Conservation (phyloP, 2,329 filamentous ascomycete species). For the Colletotrichum falcatum region DNA sequence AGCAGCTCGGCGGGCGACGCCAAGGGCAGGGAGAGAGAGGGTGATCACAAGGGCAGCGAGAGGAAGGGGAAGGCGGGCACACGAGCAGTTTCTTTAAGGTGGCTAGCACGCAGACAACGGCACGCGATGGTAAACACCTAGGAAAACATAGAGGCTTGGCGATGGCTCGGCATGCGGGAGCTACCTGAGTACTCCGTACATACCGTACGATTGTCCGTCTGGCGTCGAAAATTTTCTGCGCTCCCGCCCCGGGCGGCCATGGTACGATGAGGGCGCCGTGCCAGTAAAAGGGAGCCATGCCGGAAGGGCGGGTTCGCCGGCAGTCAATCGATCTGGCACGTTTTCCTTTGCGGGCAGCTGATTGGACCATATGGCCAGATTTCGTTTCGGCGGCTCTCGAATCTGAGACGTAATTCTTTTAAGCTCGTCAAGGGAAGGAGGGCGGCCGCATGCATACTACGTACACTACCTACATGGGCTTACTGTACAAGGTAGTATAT, state of each 20-base stretch:
- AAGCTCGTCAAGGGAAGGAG: conserved; percentile 18
- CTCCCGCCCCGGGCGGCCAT: conserved; percentile 1
- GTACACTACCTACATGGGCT: too few relatives aligned
- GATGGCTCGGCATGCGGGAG: conserved; percentile 35
- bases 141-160: conserved; percentile 28
- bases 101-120: too few relatives aligned
- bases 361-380: conserved; percentile 36
- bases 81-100: conserved; percentile 38
- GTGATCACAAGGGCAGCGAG: background rate
- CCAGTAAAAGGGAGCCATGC: conserved; percentile 7
- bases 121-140: too few relatives aligned
- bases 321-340: conserved; percentile 42
- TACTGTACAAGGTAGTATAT: too few relatives aligned
- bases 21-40: background rate
- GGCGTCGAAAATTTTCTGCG: background rate
- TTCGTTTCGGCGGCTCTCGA: conserved; percentile 1
- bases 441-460: background rate
- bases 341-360: conserved; percentile 16
- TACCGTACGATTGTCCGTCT: conserved; percentile 30
- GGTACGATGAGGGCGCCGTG: background rate
- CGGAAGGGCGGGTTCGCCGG: conserved; percentile 40
- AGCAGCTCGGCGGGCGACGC: conserved; percentile 27
- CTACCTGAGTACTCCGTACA: too few relatives aligned
- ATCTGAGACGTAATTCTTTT: conserved; percentile 31
- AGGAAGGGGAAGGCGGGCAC: conserved; percentile 34